Evolutionary conservation across 805 yeast genomes (phyloP), one percentile per base, ranked within the genome.

Genomic region (Kazachstania bromeliacearum): DNA sequence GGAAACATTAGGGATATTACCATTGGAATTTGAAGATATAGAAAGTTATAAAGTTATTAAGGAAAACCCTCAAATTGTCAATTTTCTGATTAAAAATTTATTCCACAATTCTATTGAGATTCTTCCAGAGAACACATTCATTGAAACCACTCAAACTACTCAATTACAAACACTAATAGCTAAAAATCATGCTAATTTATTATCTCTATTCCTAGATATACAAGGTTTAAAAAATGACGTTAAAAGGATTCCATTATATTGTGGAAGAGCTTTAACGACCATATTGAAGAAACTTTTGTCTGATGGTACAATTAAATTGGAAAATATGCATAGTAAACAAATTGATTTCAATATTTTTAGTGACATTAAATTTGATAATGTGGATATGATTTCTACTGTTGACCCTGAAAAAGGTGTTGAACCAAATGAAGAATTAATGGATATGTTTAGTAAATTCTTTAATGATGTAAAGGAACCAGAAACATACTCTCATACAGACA

Each of bases 81-180:
- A 49, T 36, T 48, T 37, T 34, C 37, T 50, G 2, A 16, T 55
- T 4, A 50, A 49, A 15, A 40, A 38, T 26, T 21, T 47, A 12
- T 34, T 27, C 10, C 10, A 10, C 12, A 7, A 16, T 17, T 10
- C 7, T 4, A 18, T 17, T 7, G 31, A 15, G 3, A 18, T 14
- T 10, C 15, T 8, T 14, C 5, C 23, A n/a, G 14, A 6, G n/a
- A 22, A 27, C 14, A 16, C 10, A 21, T 20, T 15, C 12, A 17
- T 24, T 15, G 8, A 10, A 12, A 10, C 25, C 4, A n/a, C n/a
- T 12, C 16, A 12, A 5, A 5, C 14, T 14, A 25, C 30, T 12
- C 17, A 14, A 28, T 16, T n/a, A 15, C 25, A 13, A n/a, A 18
- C 18, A 9, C n/a, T 34, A 10, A 9, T 34, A 3, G 13, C 28